These are phyloP conservation scores for Amylocarpus encephaloides DNA, from an alignment of 2,329 filamentous ascomycete genomes.

Conservation along the genomic window DNA sequence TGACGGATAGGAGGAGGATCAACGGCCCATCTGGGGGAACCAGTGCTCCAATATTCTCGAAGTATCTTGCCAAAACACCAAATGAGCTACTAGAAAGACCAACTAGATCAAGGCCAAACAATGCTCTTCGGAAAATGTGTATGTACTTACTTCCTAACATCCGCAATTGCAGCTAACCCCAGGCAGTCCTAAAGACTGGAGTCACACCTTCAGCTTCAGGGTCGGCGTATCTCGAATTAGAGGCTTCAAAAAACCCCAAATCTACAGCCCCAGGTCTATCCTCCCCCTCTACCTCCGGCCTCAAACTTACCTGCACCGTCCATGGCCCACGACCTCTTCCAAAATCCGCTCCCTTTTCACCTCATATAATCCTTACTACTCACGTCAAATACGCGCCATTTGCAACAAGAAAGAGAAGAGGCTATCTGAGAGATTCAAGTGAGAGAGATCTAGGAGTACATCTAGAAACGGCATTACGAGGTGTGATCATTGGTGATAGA, in stretches of 20 bases:
- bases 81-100: conserved; percentile 41
- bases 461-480: conserved; percentile 81
- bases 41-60: conserved; percentile 62
- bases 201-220: conserved; percentile 90
- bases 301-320: conserved; percentile 90
- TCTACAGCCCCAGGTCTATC: conserved; percentile 44
- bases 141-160: conserved; percentile 34
- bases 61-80: conserved; percentile 41
- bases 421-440: conserved; percentile 77
- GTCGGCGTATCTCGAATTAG: conserved; percentile 76
- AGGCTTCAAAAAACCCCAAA: conserved; percentile 39
- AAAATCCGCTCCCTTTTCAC: conserved; percentile 83
- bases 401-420: conserved; percentile 72
- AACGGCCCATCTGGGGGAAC: conserved; percentile 82
- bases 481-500: conserved; percentile 83
- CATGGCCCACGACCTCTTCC: conserved; percentile 90
- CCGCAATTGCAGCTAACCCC: conserved; percentile 8
- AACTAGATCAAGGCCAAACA: conserved; percentile 53
- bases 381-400: conserved; percentile 97
- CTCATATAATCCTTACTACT: conserved; percentile 84
- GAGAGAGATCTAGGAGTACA: conserved; percentile 89
- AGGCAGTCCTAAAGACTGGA: conserved; percentile 77
- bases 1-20: conserved; percentile 82
- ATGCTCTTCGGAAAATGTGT: conserved; percentile 83
- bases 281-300: conserved; percentile 43